Conservation (phyloP, 2,329 filamentous ascomycete genomes). For the Colletotrichum navitas region DNA sequence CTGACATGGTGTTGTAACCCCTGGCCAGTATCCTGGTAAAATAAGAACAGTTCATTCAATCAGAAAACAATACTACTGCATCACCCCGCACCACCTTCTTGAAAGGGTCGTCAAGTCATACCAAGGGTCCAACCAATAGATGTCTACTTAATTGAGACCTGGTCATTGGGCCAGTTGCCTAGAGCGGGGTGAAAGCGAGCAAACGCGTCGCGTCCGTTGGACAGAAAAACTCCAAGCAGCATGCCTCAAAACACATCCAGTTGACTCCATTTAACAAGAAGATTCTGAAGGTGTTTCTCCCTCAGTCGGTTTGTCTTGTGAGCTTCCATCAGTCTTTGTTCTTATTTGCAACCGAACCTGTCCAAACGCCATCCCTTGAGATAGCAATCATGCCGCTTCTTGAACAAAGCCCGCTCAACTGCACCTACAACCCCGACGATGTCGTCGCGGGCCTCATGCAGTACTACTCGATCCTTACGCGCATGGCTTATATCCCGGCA, state of each 20-base stretch:
- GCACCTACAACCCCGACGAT: constrained; percentile 34
- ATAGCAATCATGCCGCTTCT: constrained; percentile 12
- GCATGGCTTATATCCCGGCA: constrained; percentile 29
- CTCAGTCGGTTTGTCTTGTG: not conserved
- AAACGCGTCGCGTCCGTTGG: constrained; percentile 35
- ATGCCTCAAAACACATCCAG: not conserved
- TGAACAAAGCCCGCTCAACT: constrained; percentile 29
- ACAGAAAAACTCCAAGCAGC: not conserved
- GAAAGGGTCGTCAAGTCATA: constrained; percentile 13
- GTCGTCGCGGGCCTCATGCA: constrained; percentile 32
- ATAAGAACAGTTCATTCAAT: constrained; percentile 1
- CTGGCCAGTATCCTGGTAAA: constrained; percentile 5
- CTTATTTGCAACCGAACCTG: no score
- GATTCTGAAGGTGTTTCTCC: no score
- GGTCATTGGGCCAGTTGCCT: not conserved
- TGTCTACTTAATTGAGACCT: no score
- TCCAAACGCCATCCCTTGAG: not conserved
- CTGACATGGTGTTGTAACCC: not conserved
- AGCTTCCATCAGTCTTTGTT: not conserved
- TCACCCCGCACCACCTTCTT: constrained; percentile 31
- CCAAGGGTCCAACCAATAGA: constrained; percentile 11
- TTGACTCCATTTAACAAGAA: not conserved
- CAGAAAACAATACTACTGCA: constrained; percentile 13
- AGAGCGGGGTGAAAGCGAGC: constrained; percentile 28
- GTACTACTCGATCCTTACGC: constrained; percentile 29